Evolutionary conservation across 106 monocot genomes (phyloP).

Genomic region (Gastrodia elata): DNA sequence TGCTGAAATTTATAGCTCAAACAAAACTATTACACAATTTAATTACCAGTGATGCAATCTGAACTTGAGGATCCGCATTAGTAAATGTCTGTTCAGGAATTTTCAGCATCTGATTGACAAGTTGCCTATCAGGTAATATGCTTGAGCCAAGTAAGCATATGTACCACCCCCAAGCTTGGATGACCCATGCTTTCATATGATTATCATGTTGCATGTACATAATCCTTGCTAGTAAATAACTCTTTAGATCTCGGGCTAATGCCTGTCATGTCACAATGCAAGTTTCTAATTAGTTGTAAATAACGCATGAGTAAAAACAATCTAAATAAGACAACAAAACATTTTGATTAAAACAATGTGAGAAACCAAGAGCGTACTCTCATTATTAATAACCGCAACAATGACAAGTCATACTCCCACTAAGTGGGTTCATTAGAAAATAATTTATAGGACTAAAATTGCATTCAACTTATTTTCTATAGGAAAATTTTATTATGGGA

Average conservation of each 20-base stretch:
- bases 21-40: not conserved
- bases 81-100: conserved; percentile 43
- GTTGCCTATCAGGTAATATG: conserved; percentile 18
- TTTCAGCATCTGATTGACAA: conserved; percentile 54
- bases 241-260: conserved; percentile 31
- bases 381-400: no score
- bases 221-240: conserved; percentile 31
- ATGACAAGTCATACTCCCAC: no score
- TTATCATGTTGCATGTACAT: conserved; percentile 18
- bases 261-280: conserved; percentile 16
- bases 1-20: not conserved
- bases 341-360: not conserved
- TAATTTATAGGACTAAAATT: no score
- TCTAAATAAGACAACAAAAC: not conserved
- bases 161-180: conserved; percentile 66
- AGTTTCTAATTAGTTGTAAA: not conserved
- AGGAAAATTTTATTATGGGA: no score
- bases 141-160: conserved; percentile 33
- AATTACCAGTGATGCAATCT: conserved; percentile 52
- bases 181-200: conserved; percentile 26
- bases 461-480: no score
- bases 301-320: not conserved
- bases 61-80: conserved; percentile 32
- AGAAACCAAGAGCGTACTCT: not conserved
- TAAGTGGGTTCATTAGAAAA: no score